phyloP scores from a whole-genome alignment of 176 grass and related monocot genomes.

The Oryza glumipatula region DNA sequence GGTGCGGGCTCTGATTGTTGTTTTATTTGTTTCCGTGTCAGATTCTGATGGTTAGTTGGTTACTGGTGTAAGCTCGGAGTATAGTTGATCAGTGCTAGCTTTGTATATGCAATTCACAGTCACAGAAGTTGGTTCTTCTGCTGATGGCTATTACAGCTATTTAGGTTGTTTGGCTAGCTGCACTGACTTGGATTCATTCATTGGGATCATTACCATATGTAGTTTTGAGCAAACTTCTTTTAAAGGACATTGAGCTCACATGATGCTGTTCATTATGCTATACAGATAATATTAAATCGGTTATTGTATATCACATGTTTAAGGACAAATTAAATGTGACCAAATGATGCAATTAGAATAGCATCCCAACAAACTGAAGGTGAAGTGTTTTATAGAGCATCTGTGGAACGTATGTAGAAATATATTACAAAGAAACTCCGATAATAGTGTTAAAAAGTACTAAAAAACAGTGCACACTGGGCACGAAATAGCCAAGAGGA shows the following conservation, averaged over 20 bases:
- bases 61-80: neutral
- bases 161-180: constrained; percentile 17
- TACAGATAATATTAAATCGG: neutral
- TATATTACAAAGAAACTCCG: neutral
- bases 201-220: neutral
- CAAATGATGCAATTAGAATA: neutral
- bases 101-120: neutral
- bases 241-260: neutral
- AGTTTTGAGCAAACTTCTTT: neutral
- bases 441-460: neutral
- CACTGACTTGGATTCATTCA: neutral
- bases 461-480: neutral
- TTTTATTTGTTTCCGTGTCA: neutral
- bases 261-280: neutral
- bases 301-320: neutral
- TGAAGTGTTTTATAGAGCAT: neutral
- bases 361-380: neutral
- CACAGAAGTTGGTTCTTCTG: neutral
- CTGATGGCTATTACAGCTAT: neutral
- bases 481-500: constrained; percentile 18
- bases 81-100: neutral
- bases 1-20: neutral
- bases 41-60: neutral
- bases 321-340: neutral
- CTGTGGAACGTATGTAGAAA: neutral